These are phyloP conservation scores for Capsella bursapastoris DNA, from an alignment of 345 rosid genomes.

Conservation along the genomic window DNA sequence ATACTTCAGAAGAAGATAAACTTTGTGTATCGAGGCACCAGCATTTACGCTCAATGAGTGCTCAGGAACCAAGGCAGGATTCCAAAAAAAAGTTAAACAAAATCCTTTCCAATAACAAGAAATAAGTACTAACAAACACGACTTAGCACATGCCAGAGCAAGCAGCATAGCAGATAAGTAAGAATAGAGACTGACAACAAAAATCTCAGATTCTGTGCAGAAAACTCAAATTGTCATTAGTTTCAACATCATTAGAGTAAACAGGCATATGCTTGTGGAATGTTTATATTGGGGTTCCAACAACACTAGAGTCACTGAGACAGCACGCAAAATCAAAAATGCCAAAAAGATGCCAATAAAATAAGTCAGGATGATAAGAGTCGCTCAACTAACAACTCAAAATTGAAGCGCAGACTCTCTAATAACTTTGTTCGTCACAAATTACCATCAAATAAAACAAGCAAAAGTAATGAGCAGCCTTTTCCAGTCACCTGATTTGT, in stretches of 20 bases:
- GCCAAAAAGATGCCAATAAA: conserved; percentile 1
- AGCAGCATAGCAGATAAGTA: not conserved
- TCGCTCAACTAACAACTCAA: conserved; percentile 19
- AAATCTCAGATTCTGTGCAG: not conserved
- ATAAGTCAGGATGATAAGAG: not conserved
- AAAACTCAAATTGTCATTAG: not conserved
- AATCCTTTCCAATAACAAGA: conserved; percentile 11
- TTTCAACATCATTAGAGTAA: conserved; percentile 15
- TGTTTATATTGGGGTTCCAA: not conserved
- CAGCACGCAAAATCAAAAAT: not conserved
- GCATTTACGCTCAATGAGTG: not conserved
- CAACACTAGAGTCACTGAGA: conserved; percentile 14
- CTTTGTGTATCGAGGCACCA: not conserved
- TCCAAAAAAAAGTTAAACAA: conserved; percentile 4
- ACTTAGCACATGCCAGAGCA: conserved; percentile 5
- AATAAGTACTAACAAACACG: conserved; percentile 2
- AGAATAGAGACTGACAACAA: not conserved
- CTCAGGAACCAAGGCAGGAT: conserved; percentile 4
- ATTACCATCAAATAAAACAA: conserved; percentile 10
- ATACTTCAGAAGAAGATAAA: not conserved
- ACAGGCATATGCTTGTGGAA: not conserved
- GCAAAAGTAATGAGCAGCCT: not conserved
- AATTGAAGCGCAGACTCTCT: not conserved
- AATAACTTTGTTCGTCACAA: conserved; percentile 8
- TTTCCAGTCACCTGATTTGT: conserved; percentile 56